Evolutionary conservation across 306 rosid species (phyloP), one percentile per base, ranked within the genome.

Genomic region (Hippophae tibetana): DNA sequence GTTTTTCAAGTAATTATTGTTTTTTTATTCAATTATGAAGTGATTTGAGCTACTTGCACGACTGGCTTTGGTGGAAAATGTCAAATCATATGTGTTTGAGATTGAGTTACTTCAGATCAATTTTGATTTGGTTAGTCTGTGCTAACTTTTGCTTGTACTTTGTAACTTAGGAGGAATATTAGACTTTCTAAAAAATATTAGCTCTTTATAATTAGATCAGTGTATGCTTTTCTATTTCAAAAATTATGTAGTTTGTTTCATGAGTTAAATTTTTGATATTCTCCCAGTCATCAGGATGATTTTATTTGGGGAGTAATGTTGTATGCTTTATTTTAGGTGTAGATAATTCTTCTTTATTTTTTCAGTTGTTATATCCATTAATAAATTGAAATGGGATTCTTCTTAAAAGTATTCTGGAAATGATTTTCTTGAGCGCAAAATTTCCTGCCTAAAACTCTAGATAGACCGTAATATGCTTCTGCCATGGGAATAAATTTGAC

Each of bases 21-120:
- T 43, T 11, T 27, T 25, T 69, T 31, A 2, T 31, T 62, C 54
- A 60, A 76, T 59, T 65, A 50, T 66, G 64, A 42, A 59, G 67
- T 75, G 65, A 56, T 69, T 56, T 74, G 72, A 75, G 63, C 65
- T 64, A 44, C 75, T 69, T 74, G 61, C 60, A 68, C 41, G 42
- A 59, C 74, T 76, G 25, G 63, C 38, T 61, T 74, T 43, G 64
- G 57, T 57, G 62, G 59, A 43, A 58, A 74, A 8, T 12, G 43
- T 42, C 50, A 59, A 1, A 49, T 31, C 5, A 31, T 4, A 31
- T 31, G 38, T 60, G 41, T 26, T 47, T 58, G 50, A 42, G 44
- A 58, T 62, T 6, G 42, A 55, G 47, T 55, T 31, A 47, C 49
- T 26, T 52, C 46, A 69, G 74, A 77, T 63, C 64, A 65, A 52